Percentiles rank a stretch among this genome's conserved stretches.
Evolutionary conservation across 306 rosid genomes (phyloP).

Genomic region (Cucurbita moschata): DNA sequence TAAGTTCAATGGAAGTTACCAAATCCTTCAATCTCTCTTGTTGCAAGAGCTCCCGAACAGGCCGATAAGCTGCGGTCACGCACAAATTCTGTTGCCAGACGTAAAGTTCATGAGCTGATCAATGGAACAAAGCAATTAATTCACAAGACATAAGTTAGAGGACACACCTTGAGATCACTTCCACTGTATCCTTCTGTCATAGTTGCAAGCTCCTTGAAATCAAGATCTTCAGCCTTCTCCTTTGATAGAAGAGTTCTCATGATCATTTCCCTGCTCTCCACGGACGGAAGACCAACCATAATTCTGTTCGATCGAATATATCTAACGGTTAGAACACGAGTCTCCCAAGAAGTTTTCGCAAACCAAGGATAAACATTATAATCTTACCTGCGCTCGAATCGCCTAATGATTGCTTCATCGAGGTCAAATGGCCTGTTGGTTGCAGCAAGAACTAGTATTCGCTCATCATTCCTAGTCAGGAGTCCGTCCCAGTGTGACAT

Average conservation of each 20-base stretch:
- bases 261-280: conserved; percentile 47
- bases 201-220: conserved; percentile 49
- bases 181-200: conserved; percentile 80
- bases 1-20: conserved; percentile 27
- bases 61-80: conserved; percentile 81
- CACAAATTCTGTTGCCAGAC: conserved; percentile 69
- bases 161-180: conserved; percentile 82
- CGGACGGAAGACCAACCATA: conserved; percentile 62
- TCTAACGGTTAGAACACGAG: conserved; percentile 1
- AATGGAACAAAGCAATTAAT: background rate
- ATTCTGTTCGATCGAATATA: conserved; percentile 25
- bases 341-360: background rate
- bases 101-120: conserved; percentile 10
- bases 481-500: conserved; percentile 69
- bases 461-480: conserved; percentile 29
- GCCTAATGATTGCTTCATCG: conserved; percentile 61
- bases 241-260: conserved; percentile 42
- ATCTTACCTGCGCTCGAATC: conserved; percentile 48
- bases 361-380: background rate
- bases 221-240: conserved; percentile 38
- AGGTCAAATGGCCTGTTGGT: conserved; percentile 66
- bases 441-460: conserved; percentile 54
- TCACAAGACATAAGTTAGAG: background rate
- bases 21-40: conserved; percentile 61
- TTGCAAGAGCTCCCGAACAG: conserved; percentile 77